A percentile compares a stretch with the other conserved stretches of the same genome.
Evolutionary conservation across 768 basidiomycete species (phyloP).

Genomic region (Punctularia strigosozonata): DNA sequence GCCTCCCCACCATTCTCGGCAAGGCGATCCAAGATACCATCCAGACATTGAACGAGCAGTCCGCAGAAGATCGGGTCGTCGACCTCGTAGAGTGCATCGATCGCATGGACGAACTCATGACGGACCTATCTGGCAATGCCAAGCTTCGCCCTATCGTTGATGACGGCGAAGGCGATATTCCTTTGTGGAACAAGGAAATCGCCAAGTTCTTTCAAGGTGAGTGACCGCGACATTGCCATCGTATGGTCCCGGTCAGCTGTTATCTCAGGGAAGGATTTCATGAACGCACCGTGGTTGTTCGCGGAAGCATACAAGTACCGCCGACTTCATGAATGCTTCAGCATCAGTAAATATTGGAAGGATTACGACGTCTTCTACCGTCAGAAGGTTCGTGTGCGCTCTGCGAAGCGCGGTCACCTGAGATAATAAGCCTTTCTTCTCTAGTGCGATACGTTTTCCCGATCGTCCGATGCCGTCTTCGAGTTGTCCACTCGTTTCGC

Average conservation of each 20-base stretch:
- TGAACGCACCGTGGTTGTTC: conserved; percentile 95
- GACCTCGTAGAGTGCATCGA: conserved; percentile 83
- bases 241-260: too few species aligned
- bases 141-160: conserved; percentile 83
- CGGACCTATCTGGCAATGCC: conserved; percentile 71
- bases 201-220: conserved; percentile 86
- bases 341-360: conserved; percentile 79
- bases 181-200: conserved; percentile 96
- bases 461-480: conserved; percentile 85
- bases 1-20: conserved; percentile 88
- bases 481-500: conserved; percentile 89
- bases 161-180: conserved; percentile 85
- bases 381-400: conserved; percentile 50
- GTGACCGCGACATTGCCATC: conserved; percentile 8
- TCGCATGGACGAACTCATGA: conserved; percentile 85
- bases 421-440: conserved; percentile 8
- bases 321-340: conserved; percentile 88
- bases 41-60: conserved; percentile 79
- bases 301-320: conserved; percentile 93
- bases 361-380: conserved; percentile 93
- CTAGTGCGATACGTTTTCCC: conserved; percentile 90
- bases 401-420: neutral
- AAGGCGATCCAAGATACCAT: conserved; percentile 92
- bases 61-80: conserved; percentile 68
- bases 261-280: conserved; percentile 67